phyloP scores from a whole-genome alignment of 148 eudicot genomes.

The Chenopodium formosanum region DNA sequence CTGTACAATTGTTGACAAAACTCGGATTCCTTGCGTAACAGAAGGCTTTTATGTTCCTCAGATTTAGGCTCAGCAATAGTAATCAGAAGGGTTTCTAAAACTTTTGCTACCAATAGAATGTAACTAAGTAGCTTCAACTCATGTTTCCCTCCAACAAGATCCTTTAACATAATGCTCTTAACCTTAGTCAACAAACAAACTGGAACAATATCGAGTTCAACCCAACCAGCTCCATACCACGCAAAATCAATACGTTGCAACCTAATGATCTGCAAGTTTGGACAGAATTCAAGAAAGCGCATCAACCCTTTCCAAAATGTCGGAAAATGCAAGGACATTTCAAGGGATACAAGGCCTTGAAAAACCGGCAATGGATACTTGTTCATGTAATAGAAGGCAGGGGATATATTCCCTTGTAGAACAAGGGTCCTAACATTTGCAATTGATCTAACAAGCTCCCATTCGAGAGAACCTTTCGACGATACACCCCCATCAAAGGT shows the following conservation, averaged over 20 bases:
- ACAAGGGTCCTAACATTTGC: neutral
- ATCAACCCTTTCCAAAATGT: neutral
- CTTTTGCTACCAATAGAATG: neutral
- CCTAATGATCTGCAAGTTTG: neutral
- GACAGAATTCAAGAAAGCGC: constrained; percentile 2
- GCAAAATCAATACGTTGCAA: neutral
- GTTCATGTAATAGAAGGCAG: neutral
- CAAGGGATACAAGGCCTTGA: neutral
- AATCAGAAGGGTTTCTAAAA: neutral
- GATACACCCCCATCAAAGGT: neutral
- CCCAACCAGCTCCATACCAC: neutral
- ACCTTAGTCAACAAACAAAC: constrained; percentile 1
- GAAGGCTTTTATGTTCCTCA: neutral
- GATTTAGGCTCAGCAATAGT: neutral
- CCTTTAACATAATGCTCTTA: neutral
- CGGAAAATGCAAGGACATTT: neutral
- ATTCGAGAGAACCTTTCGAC: neutral
- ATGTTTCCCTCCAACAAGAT: neutral
- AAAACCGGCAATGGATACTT: neutral
- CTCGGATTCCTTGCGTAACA: neutral
- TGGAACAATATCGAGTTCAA: neutral
- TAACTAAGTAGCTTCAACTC: neutral
- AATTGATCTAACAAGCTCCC: neutral
- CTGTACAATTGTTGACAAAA: neutral
- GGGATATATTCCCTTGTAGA: neutral